Evolutionary conservation across 2,329 filamentous ascomycete species (phyloP).

Genomic region (Echinosphaeria canescens): DNA sequence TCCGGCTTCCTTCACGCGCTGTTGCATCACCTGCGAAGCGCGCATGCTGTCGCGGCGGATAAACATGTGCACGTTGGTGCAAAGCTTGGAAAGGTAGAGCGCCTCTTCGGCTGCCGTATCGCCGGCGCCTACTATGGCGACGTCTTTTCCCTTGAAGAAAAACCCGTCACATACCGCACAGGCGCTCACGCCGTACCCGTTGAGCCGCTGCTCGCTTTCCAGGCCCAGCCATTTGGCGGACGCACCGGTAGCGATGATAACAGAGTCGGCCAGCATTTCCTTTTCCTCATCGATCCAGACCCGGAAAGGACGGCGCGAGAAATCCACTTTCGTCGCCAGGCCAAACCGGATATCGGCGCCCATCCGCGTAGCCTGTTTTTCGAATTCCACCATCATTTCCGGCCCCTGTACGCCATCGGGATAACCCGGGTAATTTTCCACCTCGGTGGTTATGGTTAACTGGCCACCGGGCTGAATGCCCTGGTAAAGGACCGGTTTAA

Average conservation of each 20-base stretch:
- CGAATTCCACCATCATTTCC: slow-evolving; percentile 92
- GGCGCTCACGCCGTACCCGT: slow-evolving; percentile 91
- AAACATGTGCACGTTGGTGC: slow-evolving; percentile 80
- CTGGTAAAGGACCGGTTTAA: too few relatives aligned
- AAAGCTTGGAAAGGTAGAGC: slow-evolving; percentile 95
- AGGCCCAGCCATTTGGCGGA: slow-evolving; percentile 71
- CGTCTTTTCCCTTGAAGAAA: slow-evolving; percentile 90
- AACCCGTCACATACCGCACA: slow-evolving; percentile 97
- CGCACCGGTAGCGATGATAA: slow-evolving; percentile 91
- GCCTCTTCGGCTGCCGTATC: slow-evolving; percentile 96
- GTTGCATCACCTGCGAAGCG: slow-evolving; percentile 82
- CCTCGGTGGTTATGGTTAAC: slow-evolving; percentile 92
- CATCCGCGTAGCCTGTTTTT: slow-evolving; percentile 73
- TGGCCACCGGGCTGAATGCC: slow-evolving; percentile 92
- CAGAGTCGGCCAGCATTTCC: slow-evolving; percentile 61
- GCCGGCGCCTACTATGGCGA: slow-evolving; percentile 90
- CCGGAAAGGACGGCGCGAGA: slow-evolving; percentile 70
- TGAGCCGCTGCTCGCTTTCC: slow-evolving; percentile 81
- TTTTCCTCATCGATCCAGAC: slow-evolving; percentile 84
- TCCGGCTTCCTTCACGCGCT: slow-evolving; percentile 56
- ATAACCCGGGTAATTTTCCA: slow-evolving; percentile 97
- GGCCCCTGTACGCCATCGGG: slow-evolving; percentile 69
- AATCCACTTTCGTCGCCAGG: slow-evolving; percentile 75
- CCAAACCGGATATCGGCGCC: slow-evolving; percentile 87
- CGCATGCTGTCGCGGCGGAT: slow-evolving; percentile 74